Evolutionary conservation across 169 alveolate species (phyloP), one percentile per base, ranked within the genome.

Genomic region (Babesia ovis): DNA sequence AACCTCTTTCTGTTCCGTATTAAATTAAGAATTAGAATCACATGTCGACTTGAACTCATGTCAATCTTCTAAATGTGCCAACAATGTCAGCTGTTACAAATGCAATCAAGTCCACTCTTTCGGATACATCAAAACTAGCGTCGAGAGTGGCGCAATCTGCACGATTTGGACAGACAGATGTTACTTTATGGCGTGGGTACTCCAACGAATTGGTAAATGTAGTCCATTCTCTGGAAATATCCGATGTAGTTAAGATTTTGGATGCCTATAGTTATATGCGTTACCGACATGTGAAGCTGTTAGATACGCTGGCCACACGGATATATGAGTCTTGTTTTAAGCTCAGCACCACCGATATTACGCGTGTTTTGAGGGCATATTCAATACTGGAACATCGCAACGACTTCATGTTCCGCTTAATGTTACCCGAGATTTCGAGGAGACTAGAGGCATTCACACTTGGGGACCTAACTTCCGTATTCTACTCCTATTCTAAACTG

Each of bases 181-280:
- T 79, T 9, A 51, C 64, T 31, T 16, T 79, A 1, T 79, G 87
- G 87, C 68, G 83, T 16, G 50, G 25, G 20, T 79, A 60, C 29
- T 64, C 84, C 4, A 32, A 35, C 41, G 69, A 54, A 18, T 27
- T 69, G 0, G 56, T 69, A 3, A 75, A 79, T 22, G n/a, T 4
- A 0, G 62, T 46, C 11, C 20, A 60, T 20, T 27, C 42, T 1
- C 46, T 79, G 4, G 77, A 79, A 0, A 18, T 50, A 22, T 5
- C 42, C 3, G 66, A 61, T 4, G 56, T 61, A 1, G 58, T 39
- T 16, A 32, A 71, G 27, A 2, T 79, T 11, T 42, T 79, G 35
- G 62, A 41, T 27, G 46, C 87, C 16, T 79, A 23, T 37, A 71
- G 87, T 5, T 70, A 69, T 59, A 79, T 79, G 87, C 68, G 75